Percentiles rank a stretch among this genome's conserved stretches.
phyloP scores from a whole-genome alignment of 169 alveolate species.

The Plasmodium gonderi region DNA sequence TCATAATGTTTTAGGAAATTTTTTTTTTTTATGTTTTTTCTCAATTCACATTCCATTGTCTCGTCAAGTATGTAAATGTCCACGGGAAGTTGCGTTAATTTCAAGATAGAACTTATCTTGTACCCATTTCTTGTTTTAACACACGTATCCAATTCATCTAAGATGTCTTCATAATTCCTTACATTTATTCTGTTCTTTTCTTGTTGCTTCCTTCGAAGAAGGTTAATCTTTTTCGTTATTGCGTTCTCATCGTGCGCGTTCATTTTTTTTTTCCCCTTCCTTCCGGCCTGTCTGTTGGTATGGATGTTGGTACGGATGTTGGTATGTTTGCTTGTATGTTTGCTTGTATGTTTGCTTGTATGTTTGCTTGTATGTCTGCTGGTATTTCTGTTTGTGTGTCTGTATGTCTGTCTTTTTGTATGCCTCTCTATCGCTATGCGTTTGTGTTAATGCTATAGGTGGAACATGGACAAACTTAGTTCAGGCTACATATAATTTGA shows the following conservation, averaged over 20 bases:
- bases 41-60: conserved; percentile 15
- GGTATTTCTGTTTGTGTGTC: no score
- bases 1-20: conserved; percentile 29
- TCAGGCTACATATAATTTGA: no score
- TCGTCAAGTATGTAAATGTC: conserved; percentile 9
- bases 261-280: no score
- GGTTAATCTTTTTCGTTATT: conserved; percentile 23
- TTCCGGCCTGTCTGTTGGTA: no score
- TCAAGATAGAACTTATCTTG: conserved; percentile 2
- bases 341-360: no score
- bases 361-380: no score
- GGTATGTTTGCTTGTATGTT: no score
- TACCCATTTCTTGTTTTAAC: conserved; percentile 14
- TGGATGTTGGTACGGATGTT: no score
- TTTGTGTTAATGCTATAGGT: no score
- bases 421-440: no score
- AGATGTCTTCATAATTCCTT: background rate
- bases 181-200: background rate
- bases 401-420: no score
- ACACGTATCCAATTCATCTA: conserved; percentile 30
- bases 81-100: conserved; percentile 33
- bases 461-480: no score
- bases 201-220: background rate
- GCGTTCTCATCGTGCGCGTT: conserved; percentile 26
- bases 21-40: conserved; percentile 39